A percentile compares a stretch with the other conserved stretches of the same genome.
Conservation (phyloP, 1,284 basidiomycete genomes). For the Ceratobasidium sp. region DNA sequence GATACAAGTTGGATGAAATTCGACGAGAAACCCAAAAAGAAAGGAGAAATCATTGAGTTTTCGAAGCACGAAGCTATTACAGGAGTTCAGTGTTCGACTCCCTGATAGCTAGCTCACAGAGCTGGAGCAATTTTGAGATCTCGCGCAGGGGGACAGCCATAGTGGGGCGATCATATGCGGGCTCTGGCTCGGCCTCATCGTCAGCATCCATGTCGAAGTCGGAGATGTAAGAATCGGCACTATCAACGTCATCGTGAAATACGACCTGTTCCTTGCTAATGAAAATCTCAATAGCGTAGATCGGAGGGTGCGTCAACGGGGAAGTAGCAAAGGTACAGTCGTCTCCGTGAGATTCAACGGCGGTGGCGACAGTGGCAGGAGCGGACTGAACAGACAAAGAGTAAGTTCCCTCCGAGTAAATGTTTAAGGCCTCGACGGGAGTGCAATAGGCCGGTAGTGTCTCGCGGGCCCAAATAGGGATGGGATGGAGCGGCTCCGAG, state of each 20-base stretch:
- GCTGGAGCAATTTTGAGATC: not conserved
- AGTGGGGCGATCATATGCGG: not conserved
- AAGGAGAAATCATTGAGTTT: not conserved
- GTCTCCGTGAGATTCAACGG: not conserved
- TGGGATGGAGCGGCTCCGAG: not conserved
- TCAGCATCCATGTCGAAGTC: too few species aligned
- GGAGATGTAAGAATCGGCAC: too few species aligned
- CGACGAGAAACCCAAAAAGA: not conserved
- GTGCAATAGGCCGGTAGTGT: constrained; percentile 9
- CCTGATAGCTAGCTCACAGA: not conserved
- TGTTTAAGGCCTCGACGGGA: constrained; percentile 19
- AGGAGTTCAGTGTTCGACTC: not conserved
- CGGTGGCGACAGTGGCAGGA: not conserved
- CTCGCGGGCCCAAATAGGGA: not conserved
- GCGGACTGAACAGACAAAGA: not conserved
- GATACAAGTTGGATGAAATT: not conserved
- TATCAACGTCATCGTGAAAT: constrained; percentile 16
- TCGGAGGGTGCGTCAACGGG: constrained; percentile 18
- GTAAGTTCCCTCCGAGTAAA: not conserved
- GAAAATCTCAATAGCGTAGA: constrained; percentile 26
- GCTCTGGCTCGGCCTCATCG: too few species aligned
- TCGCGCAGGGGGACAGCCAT: not conserved
- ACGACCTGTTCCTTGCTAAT: constrained; percentile 14
- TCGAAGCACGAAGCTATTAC: not conserved
- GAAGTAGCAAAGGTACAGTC: constrained; percentile 14